Evolutionary conservation across 2,329 filamentous ascomycete genomes (phyloP), one percentile per base, ranked within the genome.

Genomic region (Fusarium circinatum): DNA sequence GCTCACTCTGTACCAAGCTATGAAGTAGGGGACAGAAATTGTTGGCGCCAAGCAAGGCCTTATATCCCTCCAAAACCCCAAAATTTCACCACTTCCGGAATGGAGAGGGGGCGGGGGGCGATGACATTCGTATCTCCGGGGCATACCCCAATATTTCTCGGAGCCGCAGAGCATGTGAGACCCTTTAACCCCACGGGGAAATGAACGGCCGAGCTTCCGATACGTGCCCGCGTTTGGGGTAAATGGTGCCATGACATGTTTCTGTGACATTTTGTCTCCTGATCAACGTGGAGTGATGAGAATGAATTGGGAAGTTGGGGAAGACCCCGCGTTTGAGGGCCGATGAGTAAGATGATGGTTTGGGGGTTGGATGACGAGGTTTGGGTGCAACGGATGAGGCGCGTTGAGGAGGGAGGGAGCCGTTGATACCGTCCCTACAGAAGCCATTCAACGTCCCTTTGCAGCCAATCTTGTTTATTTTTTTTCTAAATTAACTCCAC

Each of bases 191-290:
- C 67, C 67, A 65, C 52, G 67, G 67, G 67, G 67, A 70, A 54
- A 55, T 6, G 3, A 45, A 15, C 55, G 32, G 59, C 59, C 65
- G 67, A 65, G 30, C 36, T 49, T 70, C 67, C 67, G 67, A 70
- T 70, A 70, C 59, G 65, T 70, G 67, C 67, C 67, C 67, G 65
- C 67, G 52, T 48, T 66, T 65, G 44, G 56, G 56, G 42, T 52
- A 52, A 34, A 20, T 51, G 42, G 56, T 62, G 39, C 28, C 48
- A 48, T 62, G 17, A 30, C 36, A 56, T 55, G 26, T 52, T 54
- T 32, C 48, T 26, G 36, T 68, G 65, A 49, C 42, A 8, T 22
- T 13, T 24, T 55, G 15, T 70, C 67, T 70, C 67, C 47, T 70
- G 67, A 70, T 54, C 1, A 24, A n/a, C 10, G 12, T 8, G 15